Percentiles rank a stretch among this genome's conserved stretches.
phyloP scores from a whole-genome alignment of 768 basidiomycete species.

The Pleurotus platypus region DNA sequence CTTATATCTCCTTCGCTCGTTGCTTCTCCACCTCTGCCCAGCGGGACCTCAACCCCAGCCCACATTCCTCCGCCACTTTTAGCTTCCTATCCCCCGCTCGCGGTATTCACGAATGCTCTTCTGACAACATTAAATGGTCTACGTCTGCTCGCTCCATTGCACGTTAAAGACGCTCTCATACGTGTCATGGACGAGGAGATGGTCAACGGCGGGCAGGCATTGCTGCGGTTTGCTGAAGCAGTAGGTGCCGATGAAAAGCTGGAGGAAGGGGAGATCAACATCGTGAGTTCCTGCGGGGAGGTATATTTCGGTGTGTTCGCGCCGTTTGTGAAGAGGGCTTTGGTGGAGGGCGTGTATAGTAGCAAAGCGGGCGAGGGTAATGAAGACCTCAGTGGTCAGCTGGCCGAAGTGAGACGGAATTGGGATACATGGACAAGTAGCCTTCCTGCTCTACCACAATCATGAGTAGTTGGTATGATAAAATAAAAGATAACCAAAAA shows the following conservation, averaged over 20 bases:
- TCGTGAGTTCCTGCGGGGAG: constrained; percentile 44
- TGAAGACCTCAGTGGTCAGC: constrained; percentile 15
- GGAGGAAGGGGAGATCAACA: constrained; percentile 24
- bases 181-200: constrained; percentile 63
- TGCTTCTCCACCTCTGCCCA: constrained; percentile 24
- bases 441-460: background rate
- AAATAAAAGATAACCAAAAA: background rate
- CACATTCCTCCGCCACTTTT: constrained; percentile 73
- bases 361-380: constrained; percentile 18
- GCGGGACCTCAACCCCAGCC: constrained; percentile 21
- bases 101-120: constrained; percentile 67
- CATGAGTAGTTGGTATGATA: background rate
- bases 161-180: constrained; percentile 59
- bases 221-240: constrained; percentile 5
- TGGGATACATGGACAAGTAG: background rate
- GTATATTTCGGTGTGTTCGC: constrained; percentile 62
- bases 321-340: constrained; percentile 67
- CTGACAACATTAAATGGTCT: constrained; percentile 75
- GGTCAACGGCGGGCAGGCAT: constrained; percentile 39
- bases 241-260: constrained; percentile 17
- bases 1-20: constrained; percentile 35
- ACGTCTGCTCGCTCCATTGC: constrained; percentile 73
- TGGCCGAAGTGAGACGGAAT: constrained; percentile 11
- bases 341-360: constrained; percentile 76
- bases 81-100: constrained; percentile 73